phyloP scores from a whole-genome alignment of 768 basidiomycete species.

The Psilocybe cubensis region DNA sequence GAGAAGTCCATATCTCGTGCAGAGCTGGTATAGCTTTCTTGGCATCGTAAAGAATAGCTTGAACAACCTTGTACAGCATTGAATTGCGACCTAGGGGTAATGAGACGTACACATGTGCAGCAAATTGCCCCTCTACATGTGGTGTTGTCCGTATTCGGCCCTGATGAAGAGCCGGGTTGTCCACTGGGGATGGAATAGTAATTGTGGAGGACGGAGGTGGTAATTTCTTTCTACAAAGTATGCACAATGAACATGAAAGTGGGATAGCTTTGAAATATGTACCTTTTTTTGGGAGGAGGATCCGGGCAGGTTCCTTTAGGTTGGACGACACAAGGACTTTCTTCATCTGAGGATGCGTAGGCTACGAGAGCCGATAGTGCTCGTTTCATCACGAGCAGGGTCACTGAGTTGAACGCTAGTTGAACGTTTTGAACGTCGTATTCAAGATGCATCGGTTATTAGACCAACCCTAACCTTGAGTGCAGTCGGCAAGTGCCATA shows the following conservation, averaged over 20 bases:
- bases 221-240: conserved; percentile 43
- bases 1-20: conserved; percentile 38
- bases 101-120: conserved; percentile 79
- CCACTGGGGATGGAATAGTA: conserved; percentile 51
- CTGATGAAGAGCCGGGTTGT: conserved; percentile 83
- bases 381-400: conserved; percentile 37
- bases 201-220: conserved; percentile 35
- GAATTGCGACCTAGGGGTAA: conserved; percentile 42
- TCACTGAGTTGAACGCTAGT: not conserved
- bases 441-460: not conserved
- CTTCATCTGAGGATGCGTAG: conserved; percentile 56
- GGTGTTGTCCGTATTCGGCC: conserved; percentile 77
- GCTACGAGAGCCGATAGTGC: conserved; percentile 40
- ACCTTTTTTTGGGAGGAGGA: conserved; percentile 47
- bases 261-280: conserved; percentile 50
- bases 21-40: conserved; percentile 48
- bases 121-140: conserved; percentile 88
- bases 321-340: conserved; percentile 20
- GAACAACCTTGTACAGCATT: conserved; percentile 48
- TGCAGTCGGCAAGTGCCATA: not conserved
- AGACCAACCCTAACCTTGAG: conserved; percentile 32
- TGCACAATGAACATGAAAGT: conserved; percentile 72
- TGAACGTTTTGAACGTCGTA: not conserved
- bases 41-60: conserved; percentile 47
- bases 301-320: not conserved